Conservation (phyloP, 1,139 yeast genomes). For the Kluyveromyces marxianus region DNA sequence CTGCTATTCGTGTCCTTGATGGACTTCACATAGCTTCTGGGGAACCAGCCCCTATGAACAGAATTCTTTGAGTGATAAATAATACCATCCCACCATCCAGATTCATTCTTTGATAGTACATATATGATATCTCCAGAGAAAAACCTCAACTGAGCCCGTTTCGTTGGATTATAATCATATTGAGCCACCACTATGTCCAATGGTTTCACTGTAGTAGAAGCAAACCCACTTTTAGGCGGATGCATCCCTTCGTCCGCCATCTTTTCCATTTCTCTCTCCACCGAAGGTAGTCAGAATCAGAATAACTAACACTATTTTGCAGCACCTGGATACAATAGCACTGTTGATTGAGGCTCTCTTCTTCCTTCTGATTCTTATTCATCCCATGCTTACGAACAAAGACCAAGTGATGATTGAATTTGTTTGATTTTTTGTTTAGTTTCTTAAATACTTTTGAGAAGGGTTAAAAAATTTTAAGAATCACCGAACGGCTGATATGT, state of each 20-base stretch:
- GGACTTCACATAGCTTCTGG: slow-evolving; percentile 41
- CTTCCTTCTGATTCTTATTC: too few species aligned
- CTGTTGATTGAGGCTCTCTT: too few species aligned
- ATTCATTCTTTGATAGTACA: slow-evolving; percentile 40
- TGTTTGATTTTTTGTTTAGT: too few species aligned
- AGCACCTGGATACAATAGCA: too few species aligned
- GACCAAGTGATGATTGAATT: too few species aligned
- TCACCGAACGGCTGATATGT: too few species aligned
- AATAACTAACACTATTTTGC: too few species aligned
- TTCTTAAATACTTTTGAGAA: too few species aligned
- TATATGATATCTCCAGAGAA: slow-evolving; percentile 30
- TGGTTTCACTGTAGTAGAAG: slow-evolving; percentile 4
- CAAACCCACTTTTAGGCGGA: slow-evolving; percentile 1
- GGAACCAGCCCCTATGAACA: slow-evolving; percentile 66
- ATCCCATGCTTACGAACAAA: too few species aligned
- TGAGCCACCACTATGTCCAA: slow-evolving; percentile 26
- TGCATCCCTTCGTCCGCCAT: neutral
- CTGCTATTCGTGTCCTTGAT: slow-evolving; percentile 10
- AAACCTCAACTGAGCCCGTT: slow-evolving; percentile 15
- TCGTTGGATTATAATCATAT: slow-evolving; percentile 17
- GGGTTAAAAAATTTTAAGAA: too few species aligned
- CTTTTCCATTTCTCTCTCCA: neutral
- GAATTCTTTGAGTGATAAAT: slow-evolving; percentile 22
- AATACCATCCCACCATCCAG: slow-evolving; percentile 80
- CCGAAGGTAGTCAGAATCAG: too few species aligned